Percentiles rank a stretch among this genome's conserved stretches.
These are phyloP conservation scores for Cutaneotrichosporon arboriforme DNA, from an alignment of 1,284 basidiomycete species.

Conservation along the genomic window DNA sequence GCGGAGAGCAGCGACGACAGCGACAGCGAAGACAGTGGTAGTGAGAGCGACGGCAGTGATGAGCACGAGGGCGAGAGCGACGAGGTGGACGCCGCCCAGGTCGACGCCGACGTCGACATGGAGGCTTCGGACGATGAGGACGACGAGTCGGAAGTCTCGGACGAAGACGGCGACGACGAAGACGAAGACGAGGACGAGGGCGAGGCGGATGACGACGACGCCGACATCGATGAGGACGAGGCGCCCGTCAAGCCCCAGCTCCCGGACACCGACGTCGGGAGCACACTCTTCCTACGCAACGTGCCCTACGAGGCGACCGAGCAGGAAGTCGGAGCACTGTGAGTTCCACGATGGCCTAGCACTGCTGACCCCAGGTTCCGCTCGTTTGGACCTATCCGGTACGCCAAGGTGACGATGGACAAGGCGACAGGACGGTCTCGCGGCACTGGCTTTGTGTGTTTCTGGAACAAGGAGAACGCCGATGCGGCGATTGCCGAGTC, in stretches of 20 bases:
- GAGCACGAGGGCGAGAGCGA: constrained; percentile 46
- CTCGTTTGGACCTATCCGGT: constrained; percentile 84
- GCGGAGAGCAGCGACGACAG: constrained; percentile 15
- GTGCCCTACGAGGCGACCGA: constrained; percentile 88
- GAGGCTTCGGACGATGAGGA: constrained; percentile 25
- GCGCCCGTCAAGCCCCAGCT: constrained; percentile 63
- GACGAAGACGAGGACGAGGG: constrained; percentile 52
- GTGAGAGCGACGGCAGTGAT: constrained; percentile 51
- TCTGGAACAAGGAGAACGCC: constrained; percentile 90
- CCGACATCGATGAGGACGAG: constrained; percentile 54
- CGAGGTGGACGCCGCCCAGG: constrained; percentile 54
- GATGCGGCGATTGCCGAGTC: constrained; percentile 79
- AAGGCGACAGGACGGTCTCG: constrained; percentile 73
- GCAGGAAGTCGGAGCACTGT: constrained; percentile 74
- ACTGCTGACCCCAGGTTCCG: constrained; percentile 55
- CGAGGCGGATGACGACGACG: constrained; percentile 49
- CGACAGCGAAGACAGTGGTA: constrained; percentile 47
- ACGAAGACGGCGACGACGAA: constrained; percentile 17
- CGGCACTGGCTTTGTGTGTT: constrained; percentile 95
- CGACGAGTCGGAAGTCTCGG: constrained; percentile 52
- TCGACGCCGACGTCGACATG: constrained; percentile 50
- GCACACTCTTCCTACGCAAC: constrained; percentile 91
- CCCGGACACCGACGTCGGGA: constrained; percentile 74
- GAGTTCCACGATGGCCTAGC: background rate
- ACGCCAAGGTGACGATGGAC: constrained; percentile 89